Conservation (phyloP, 106 monocot species). For the Dioscorea zingiberensis region DNA sequence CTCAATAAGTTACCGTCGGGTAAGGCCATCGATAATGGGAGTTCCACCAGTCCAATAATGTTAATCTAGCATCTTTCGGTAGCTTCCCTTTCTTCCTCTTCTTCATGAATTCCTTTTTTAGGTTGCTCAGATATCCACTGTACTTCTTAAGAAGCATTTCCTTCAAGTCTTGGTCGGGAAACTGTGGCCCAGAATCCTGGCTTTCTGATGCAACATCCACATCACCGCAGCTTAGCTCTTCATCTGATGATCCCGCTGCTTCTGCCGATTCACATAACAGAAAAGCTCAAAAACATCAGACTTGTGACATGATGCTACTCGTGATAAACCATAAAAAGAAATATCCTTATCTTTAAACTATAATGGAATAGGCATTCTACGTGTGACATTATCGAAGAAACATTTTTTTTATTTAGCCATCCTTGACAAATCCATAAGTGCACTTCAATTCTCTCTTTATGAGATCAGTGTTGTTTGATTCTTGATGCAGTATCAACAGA, state of each 20-base stretch:
- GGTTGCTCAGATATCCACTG: slow-evolving; percentile 58
- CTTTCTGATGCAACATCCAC: slow-evolving; percentile 27
- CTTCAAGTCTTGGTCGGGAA: slow-evolving; percentile 48
- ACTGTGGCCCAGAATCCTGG: slow-evolving; percentile 20
- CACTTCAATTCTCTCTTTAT: no score
- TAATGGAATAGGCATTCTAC: neutral
- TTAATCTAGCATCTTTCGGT: slow-evolving; percentile 53
- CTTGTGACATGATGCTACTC: neutral
- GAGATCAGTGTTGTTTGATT: no score
- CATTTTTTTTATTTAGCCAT: no score
- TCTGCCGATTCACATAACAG: slow-evolving; percentile 16
- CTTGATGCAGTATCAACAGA: no score
- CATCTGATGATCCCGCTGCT: slow-evolving; percentile 56
- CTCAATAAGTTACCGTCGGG: slow-evolving; percentile 41
- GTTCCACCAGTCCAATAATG: slow-evolving; percentile 65
- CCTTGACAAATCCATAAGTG: no score
- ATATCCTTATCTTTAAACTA: neutral
- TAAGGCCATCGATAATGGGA: slow-evolving; percentile 70
- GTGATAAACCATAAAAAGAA: neutral
- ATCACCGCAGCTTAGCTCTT: slow-evolving; percentile 44
- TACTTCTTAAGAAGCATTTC: slow-evolving; percentile 77
- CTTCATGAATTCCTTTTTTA: slow-evolving; percentile 67
- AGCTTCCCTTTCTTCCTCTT: slow-evolving; percentile 76
- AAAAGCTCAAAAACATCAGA: neutral
- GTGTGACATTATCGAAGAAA: no score